phyloP scores from a whole-genome alignment of 2,329 filamentous ascomycete genomes.

The Fusarium falciforme region DNA sequence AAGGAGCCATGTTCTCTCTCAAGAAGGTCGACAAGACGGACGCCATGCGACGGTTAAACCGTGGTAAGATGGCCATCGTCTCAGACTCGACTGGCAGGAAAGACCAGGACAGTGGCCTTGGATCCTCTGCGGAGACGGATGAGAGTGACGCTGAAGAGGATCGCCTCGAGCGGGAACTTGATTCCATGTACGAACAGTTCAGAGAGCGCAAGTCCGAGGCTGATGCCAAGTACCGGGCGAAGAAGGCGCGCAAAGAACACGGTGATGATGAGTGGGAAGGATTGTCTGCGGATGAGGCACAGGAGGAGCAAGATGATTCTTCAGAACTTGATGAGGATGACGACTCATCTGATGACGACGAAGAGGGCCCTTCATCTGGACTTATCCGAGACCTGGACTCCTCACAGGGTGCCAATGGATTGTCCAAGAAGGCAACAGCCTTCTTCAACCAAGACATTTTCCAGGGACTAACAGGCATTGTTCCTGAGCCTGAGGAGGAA shows the following conservation, averaged over 20 bases:
- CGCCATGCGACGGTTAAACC: conserved; percentile 69
- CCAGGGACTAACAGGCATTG: conserved; percentile 78
- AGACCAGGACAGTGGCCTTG: conserved; percentile 70
- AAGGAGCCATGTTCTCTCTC: conserved; percentile 87
- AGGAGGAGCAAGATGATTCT: conserved; percentile 65
- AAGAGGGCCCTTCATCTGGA: conserved; percentile 38
- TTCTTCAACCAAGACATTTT: conserved; percentile 98
- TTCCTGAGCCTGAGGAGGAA: conserved; percentile 59
- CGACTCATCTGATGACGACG: conserved; percentile 51
- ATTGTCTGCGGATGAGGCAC: conserved; percentile 74
- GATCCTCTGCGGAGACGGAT: conserved; percentile 65
- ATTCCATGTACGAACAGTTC: conserved; percentile 88
- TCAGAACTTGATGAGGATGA: conserved; percentile 70
- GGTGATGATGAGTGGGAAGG: conserved; percentile 94
- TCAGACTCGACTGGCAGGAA: conserved; percentile 66
- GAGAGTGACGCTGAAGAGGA: conserved; percentile 85
- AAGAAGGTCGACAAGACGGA: conserved; percentile 83
- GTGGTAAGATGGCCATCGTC: conserved; percentile 81
- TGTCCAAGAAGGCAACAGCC: conserved; percentile 72
- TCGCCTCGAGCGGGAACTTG: conserved; percentile 83
- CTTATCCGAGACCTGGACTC: conserved; percentile 53
- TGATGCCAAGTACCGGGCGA: conserved; percentile 90
- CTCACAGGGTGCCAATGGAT: conserved; percentile 31
- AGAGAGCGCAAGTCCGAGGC: conserved; percentile 80
- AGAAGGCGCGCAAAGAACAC: conserved; percentile 84